Evolutionary conservation across 2,329 filamentous ascomycete genomes (phyloP).

Genomic region (Apiospora saccharicola): DNA sequence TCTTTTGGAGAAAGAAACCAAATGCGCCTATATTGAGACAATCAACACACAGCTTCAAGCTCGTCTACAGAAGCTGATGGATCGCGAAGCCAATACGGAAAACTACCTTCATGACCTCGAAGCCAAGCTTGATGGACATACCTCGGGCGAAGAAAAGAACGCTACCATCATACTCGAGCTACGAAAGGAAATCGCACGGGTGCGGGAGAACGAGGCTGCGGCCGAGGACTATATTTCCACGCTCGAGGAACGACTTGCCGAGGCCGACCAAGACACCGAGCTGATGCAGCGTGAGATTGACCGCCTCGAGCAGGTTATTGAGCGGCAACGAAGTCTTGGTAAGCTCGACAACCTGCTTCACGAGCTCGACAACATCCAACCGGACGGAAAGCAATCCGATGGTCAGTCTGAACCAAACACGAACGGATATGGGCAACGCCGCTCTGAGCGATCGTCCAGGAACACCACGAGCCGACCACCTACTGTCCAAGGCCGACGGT

Average conservation of each 20-base stretch:
- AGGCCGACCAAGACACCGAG: conserved; percentile 94
- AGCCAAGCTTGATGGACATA: conserved; percentile 86
- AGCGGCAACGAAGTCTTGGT: conserved; percentile 92
- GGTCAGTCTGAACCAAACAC: conserved; percentile 41
- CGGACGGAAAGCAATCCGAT: conserved; percentile 57
- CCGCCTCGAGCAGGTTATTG: conserved; percentile 90
- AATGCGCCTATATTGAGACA: conserved; percentile 90
- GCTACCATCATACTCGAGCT: conserved; percentile 84
- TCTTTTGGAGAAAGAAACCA: conserved; percentile 91
- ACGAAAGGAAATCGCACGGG: conserved; percentile 87
- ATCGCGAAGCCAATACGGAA: conserved; percentile 91
- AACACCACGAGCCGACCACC: conserved; percentile 60
- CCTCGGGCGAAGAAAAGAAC: conserved; percentile 92
- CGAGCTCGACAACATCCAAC: conserved; percentile 82
- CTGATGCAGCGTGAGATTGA: conserved; percentile 97
- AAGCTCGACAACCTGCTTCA: conserved; percentile 92
- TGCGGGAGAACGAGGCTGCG: conserved; percentile 87
- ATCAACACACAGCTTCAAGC: conserved; percentile 89
- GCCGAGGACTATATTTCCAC: conserved; percentile 98
- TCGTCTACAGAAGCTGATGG: conserved; percentile 89
- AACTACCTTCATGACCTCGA: conserved; percentile 93
- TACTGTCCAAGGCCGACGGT: conserved; percentile 55
- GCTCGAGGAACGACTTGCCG: conserved; percentile 90
- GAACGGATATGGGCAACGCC: conserved; percentile 53
- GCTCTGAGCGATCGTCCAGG: conserved; percentile 61